These are phyloP conservation scores for Solanum chmielewskii DNA, from an alignment of 257 asterid species.

Conservation along the genomic window DNA sequence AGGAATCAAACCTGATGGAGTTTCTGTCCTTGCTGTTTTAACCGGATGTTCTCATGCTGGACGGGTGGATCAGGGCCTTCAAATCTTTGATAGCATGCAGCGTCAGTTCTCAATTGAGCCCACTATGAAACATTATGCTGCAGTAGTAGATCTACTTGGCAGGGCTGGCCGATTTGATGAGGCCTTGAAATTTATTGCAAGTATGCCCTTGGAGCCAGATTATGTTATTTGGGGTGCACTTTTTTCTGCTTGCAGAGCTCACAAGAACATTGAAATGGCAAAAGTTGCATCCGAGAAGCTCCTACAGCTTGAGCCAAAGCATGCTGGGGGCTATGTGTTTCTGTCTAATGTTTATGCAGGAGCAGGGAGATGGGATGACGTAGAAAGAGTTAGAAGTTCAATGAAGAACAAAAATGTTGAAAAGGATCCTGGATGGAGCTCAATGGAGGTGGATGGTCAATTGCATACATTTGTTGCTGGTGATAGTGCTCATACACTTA, in stretches of 20 bases:
- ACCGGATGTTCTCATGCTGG: constrained; percentile 34
- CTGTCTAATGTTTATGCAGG: constrained; percentile 27
- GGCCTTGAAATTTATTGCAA: constrained; percentile 20
- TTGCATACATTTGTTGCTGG: constrained; percentile 30
- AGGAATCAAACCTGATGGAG: constrained; percentile 27
- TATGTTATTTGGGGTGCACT: constrained; percentile 31
- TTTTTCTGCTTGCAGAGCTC: constrained; percentile 34
- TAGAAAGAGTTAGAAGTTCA: constrained; percentile 23
- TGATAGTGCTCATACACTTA: constrained; percentile 15
- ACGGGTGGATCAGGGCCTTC: constrained; percentile 25
- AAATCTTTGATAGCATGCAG: constrained; percentile 19
- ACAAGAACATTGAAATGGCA: constrained; percentile 30
- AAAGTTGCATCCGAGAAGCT: constrained; percentile 19
- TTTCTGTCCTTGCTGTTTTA: constrained; percentile 22
- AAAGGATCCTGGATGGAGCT: constrained; percentile 42
- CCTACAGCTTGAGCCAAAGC: constrained; percentile 25
- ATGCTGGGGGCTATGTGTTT: constrained; percentile 30
- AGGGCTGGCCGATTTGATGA: constrained; percentile 29
- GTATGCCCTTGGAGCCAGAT: constrained; percentile 25
- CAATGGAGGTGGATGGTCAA: constrained; percentile 19
- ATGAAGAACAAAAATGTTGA: constrained; percentile 22
- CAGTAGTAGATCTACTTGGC: constrained; percentile 24
- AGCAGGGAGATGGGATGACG: constrained; percentile 30
- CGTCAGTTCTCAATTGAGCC: constrained; percentile 16
- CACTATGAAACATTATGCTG: constrained; percentile 30